phyloP scores from a whole-genome alignment of 345 rosid genomes.

The Acer campestre region DNA sequence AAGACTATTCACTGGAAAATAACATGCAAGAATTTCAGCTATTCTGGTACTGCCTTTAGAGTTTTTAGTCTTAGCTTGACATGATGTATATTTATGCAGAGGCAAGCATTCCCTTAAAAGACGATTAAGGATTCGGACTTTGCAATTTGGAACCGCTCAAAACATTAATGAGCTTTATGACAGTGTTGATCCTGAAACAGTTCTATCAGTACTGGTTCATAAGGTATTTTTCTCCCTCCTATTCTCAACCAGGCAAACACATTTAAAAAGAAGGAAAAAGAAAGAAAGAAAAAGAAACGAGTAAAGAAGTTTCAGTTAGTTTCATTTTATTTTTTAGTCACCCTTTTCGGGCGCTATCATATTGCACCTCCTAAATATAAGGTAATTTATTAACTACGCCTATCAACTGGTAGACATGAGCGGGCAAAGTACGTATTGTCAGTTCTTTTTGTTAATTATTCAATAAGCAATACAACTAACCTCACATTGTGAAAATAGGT shows the following conservation, averaged over 20 bases:
- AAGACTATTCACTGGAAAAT: neutral
- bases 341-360: neutral
- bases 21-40: neutral
- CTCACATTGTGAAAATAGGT: neutral
- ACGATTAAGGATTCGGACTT: constrained; percentile 84
- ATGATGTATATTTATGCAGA: constrained; percentile 41
- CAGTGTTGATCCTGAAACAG: constrained; percentile 83
- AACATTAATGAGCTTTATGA: constrained; percentile 80
- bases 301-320: neutral
- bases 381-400: neutral
- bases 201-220: constrained; percentile 87
- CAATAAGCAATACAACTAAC: neutral
- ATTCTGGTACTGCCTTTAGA: neutral
- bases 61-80: constrained; percentile 22
- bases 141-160: constrained; percentile 74
- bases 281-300: no score
- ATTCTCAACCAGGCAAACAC: neutral
- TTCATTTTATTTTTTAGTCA: neutral
- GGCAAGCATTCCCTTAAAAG: constrained; percentile 72
- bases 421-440: neutral
- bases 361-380: neutral
- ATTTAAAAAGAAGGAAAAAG: neutral
- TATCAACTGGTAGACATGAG: constrained; percentile 4
- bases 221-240: constrained; percentile 50
- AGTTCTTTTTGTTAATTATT: neutral